Conservation (phyloP, 2,329 filamentous ascomycete species). For the Arthrobotrys conoides region DNA sequence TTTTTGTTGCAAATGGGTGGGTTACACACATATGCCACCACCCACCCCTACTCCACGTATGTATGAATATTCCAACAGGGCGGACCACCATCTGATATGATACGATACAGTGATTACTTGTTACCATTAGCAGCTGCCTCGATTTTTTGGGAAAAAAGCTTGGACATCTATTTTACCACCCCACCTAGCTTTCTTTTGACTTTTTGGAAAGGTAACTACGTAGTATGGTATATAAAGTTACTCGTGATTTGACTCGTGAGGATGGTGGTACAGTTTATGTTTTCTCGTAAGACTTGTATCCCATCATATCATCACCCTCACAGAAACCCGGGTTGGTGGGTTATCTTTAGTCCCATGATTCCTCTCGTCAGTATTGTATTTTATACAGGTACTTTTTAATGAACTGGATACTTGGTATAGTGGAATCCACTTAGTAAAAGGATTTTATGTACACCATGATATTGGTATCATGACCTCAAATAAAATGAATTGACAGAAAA, state of each 20-base stretch:
- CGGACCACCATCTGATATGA: not conserved
- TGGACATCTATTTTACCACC: no score
- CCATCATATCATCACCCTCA: not conserved
- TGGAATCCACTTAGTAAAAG: no score
- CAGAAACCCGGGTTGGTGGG: not conserved
- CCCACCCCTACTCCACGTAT: not conserved
- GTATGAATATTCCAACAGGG: constrained; percentile 6
- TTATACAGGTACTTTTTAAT: no score
- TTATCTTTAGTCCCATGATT: not conserved
- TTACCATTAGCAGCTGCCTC: not conserved
- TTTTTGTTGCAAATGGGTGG: not conserved
- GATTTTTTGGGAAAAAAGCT: not conserved
- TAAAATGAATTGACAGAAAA: not conserved
- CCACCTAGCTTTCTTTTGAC: not conserved
- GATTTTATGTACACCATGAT: not conserved
- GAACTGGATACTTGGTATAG: no score
- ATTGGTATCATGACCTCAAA: not conserved
- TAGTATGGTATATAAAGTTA: no score
- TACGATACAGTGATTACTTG: not conserved
- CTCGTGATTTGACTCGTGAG: constrained; percentile 11
- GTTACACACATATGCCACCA: constrained; percentile 1
- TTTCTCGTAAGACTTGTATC: not conserved
- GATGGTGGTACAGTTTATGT: not conserved
- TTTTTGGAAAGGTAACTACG: no score
- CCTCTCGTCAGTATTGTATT: no score